phyloP scores from a whole-genome alignment of 306 rosid species.

The Castanea sativa region DNA sequence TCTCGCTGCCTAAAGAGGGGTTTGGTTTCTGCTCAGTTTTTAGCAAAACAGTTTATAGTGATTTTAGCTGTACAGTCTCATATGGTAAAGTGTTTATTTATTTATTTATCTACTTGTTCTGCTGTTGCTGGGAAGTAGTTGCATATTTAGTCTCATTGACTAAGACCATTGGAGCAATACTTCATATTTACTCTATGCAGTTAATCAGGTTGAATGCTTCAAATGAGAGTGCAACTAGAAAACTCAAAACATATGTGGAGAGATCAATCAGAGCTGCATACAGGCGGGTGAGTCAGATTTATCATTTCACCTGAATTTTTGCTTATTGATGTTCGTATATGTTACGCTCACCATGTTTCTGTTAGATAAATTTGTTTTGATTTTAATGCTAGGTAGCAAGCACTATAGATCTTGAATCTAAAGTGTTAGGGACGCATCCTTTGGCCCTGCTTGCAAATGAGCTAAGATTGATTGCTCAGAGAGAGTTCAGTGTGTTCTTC shows the following conservation, averaged over 20 bases:
- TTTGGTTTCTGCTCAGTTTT: not conserved
- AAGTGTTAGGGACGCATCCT: slow-evolving; percentile 43
- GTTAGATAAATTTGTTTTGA: slow-evolving; percentile 1
- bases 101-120: not conserved
- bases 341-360: not conserved
- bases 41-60: not conserved
- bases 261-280: slow-evolving; percentile 43
- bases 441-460: slow-evolving; percentile 51
- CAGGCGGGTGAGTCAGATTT: slow-evolving; percentile 30
- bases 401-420: slow-evolving; percentile 33
- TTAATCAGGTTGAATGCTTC: slow-evolving; percentile 27
- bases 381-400: slow-evolving; percentile 37
- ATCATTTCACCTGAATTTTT: slow-evolving; percentile 5
- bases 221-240: slow-evolving; percentile 24
- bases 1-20: not conserved
- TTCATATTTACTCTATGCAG: slow-evolving; percentile 21
- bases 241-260: slow-evolving; percentile 44
- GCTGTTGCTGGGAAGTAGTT: not conserved
- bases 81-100: not conserved
- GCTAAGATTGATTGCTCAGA: slow-evolving; percentile 46
- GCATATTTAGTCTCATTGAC: not conserved
- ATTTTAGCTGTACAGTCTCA: not conserved
- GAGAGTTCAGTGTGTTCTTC: slow-evolving; percentile 44
- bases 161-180: not conserved
- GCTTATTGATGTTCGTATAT: not conserved